Percentiles rank a stretch among this genome's conserved stretches.
phyloP scores from a whole-genome alignment of 2,329 filamentous ascomycete species.

The Claviceps fusiformis region DNA sequence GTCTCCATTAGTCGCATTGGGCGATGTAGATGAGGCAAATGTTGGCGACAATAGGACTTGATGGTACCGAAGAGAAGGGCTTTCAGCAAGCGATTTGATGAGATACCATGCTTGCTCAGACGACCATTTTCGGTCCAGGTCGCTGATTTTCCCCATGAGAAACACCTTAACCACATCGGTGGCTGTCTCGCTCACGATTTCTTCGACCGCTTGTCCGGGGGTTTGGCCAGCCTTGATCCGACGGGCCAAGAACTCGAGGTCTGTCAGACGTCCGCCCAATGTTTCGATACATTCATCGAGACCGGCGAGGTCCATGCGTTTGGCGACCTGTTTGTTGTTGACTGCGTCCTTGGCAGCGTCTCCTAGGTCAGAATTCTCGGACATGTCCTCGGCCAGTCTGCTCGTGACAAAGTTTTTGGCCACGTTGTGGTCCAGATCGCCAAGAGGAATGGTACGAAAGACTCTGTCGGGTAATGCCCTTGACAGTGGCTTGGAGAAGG shows the following conservation, averaged over 20 bases:
- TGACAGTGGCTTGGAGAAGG: conserved; percentile 74
- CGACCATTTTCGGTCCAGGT: conserved; percentile 52
- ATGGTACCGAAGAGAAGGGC: conserved; percentile 65
- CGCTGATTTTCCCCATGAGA: conserved; percentile 47
- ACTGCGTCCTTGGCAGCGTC: conserved; percentile 11
- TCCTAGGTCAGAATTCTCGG: conserved; percentile 12
- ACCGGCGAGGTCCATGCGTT: conserved; percentile 42
- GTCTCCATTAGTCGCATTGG: conserved; percentile 49
- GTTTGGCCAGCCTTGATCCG: conserved; percentile 78
- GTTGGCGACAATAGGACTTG: conserved; percentile 66
- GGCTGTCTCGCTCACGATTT: conserved; percentile 80
- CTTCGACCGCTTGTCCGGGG: conserved; percentile 65
- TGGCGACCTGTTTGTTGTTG: conserved; percentile 5
- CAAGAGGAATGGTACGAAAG: conserved; percentile 73
- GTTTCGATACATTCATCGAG: conserved; percentile 70
- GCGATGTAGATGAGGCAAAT: conserved; percentile 46
- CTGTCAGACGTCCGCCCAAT: conserved; percentile 83
- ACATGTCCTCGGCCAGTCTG: conserved; percentile 47
- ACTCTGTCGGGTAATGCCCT: conserved; percentile 84
- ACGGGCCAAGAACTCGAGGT: conserved; percentile 86
- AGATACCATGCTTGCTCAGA: conserved; percentile 82
- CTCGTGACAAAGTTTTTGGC: conserved; percentile 84
- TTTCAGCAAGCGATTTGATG: conserved; percentile 62
- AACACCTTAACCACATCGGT: conserved; percentile 92
- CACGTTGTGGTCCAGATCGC: conserved; percentile 73